These are phyloP conservation scores for Coemansia aciculifera DNA, from an alignment of 192 early-diverging fungal species.

Conservation along the genomic window DNA sequence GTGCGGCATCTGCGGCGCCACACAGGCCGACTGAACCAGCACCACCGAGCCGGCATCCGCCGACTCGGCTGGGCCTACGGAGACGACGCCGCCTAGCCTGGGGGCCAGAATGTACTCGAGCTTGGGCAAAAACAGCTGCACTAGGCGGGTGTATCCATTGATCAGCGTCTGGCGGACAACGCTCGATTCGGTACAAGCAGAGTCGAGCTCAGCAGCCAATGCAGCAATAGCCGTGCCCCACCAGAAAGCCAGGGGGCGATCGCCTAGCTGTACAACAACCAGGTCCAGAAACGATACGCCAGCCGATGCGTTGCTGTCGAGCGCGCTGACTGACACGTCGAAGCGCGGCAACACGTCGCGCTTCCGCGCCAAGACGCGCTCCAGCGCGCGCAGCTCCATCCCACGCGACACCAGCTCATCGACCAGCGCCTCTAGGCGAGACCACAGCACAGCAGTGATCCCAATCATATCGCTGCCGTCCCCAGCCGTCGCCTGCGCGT, in stretches of 20 bases:
- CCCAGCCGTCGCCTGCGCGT: conserved; percentile 13
- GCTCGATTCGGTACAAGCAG: conserved; percentile 15
- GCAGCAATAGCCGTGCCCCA: conserved; percentile 35
- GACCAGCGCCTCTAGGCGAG: conserved; percentile 16
- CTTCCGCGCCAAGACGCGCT: conserved; percentile 41
- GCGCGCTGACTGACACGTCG: conserved; percentile 22
- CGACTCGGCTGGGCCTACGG: neutral
- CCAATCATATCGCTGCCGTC: conserved; percentile 41
- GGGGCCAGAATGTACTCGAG: conserved; percentile 27
- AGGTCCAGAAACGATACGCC: conserved; percentile 22
- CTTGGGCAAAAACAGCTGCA: conserved; percentile 31
- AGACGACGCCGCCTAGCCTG: conserved; percentile 19
- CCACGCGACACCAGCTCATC: conserved; percentile 25
- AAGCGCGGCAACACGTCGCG: conserved; percentile 34
- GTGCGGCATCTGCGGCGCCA: neutral
- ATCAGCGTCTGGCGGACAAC: conserved; percentile 30
- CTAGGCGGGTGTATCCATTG: conserved; percentile 35
- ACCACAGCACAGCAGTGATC: conserved; percentile 26
- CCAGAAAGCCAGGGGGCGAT: conserved; percentile 35
- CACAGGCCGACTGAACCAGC: neutral
- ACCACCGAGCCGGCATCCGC: neutral
- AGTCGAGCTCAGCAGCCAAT: conserved; percentile 15
- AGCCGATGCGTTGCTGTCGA: conserved; percentile 2
- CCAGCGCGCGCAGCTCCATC: conserved; percentile 33
- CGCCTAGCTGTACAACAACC: conserved; percentile 21